Evolutionary conservation across 352 stramenopile genomes (phyloP), one percentile per base, ranked within the genome.

Genomic region (Plasmopara viticola): DNA sequence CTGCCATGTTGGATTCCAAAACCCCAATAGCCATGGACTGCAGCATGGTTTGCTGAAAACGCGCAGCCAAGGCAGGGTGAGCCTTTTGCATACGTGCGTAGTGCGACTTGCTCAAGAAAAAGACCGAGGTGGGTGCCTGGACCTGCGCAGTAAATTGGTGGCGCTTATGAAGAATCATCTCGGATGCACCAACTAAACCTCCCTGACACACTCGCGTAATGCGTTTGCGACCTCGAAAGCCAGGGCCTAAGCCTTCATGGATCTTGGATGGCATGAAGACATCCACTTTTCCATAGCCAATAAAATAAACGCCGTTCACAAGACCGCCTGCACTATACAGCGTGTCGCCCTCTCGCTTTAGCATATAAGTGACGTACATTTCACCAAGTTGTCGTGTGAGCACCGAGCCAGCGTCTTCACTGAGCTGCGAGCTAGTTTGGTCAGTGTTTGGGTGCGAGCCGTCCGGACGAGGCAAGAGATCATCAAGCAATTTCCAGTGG

Each of bases 11-110:
- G 35, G 76, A 89, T 55, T 94, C 84, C 46, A 94, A 81, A 34
- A 94, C 81, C 34, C 77, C 85, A 9, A 86, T 78, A 20, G 84
- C 84, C 77, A 94, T 88, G 44, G 76, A 84, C 54, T 89, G 78
- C 35, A 94, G 66, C 77, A 94, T 91, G 31, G 84, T 81, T 29
- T 86, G 78, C 57, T 94, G 78, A 60, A 94, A 94, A 9, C 84
- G 78, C 4, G 77, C 69, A 17, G 84, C 84, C 12, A 94, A 64
- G 0, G 62, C 57, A 10, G 84, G 84, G 31, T 91, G 75, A 4
- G 76, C 53, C 5, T 70, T 58, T 50, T 92, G 78, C 80, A 94
- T 88, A 25, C 67, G 56, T 17, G 69, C 57, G 52, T 87, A 87
- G 58, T 87, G 80, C 25, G 64, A 53, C 38, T 84, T 90, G 64